Evolutionary conservation across 768 basidiomycete species (phyloP), one percentile per base, ranked within the genome.

Genomic region (Tricholoma flavovirens): DNA sequence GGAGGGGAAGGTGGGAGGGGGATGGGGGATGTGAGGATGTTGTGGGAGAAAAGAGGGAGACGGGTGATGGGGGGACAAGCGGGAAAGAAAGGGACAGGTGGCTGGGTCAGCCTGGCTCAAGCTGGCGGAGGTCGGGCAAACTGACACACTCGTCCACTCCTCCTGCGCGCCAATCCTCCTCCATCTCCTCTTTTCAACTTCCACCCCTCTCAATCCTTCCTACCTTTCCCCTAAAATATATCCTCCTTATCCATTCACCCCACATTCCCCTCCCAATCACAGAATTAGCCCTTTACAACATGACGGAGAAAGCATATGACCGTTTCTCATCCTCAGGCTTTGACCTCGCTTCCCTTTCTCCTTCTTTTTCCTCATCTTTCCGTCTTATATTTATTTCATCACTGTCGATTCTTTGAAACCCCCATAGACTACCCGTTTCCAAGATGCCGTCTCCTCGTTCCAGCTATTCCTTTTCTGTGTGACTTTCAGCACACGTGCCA

Each of bases 21-120:
- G 61, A 54, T 62, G 54, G 56, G 64, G 57, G 62, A 57, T 62
- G 62, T 58, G 53, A 60, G 61, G 50, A 40, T 38, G 58, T 55
- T 56, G 58, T 62, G 64, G 66, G 60, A 67, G 64, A 69, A 66
- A 67, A 69, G 69, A 71, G 67, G 64, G 67, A 64, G 65, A 70
- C 67, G 69, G 71, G 67, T 76, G 76, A 76, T 75, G 79, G 75
- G 80, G 75, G 76, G 77, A 22, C 46, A 75, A 75, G 72, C 75
- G 75, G 77, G 73, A 80, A 79, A 77, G 76, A 76, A 80, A 79
- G 75, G 77, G 78, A 78, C 80, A 78, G 76, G 80, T 81, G 80
- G 80, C 79, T 49, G 46, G 46, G 46, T 49, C 46, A 49, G 12
- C 22, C 24, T 46, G 45, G 22, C 24, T 46, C 24, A 46, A 22